Conservation (phyloP, 2,329 filamentous ascomycete genomes). For the Setomelanomma holmii region DNA sequence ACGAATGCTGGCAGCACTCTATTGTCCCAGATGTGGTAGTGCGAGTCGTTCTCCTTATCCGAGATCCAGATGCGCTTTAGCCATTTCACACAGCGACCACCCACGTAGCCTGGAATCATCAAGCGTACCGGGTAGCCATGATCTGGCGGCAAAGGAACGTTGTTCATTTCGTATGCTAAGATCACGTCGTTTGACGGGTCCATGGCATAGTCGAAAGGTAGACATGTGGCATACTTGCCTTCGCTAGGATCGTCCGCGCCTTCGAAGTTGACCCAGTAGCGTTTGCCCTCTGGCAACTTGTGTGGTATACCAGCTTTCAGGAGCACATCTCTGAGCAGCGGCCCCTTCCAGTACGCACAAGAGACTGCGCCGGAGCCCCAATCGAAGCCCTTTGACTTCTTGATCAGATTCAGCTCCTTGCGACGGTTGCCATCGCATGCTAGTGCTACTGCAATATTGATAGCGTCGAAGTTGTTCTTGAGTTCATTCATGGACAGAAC, state of each 20-base stretch:
- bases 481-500: conserved; percentile 55
- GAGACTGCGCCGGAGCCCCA: conserved; percentile 63
- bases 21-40: conserved; percentile 64
- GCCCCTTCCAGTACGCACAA: conserved; percentile 52
- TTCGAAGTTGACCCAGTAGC: conserved; percentile 58
- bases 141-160: conserved; percentile 49
- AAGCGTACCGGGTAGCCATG: conserved; percentile 59
- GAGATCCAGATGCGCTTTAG: conserved; percentile 60
- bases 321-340: conserved; percentile 57
- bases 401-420: conserved; percentile 61
- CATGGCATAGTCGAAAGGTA: conserved; percentile 40
- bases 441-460: conserved; percentile 61
- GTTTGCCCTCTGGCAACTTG: conserved; percentile 22
- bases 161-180: conserved; percentile 53
- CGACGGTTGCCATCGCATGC: conserved; percentile 65
- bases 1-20: conserved; percentile 61
- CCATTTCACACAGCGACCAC: conserved; percentile 62
- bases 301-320: conserved; percentile 48
- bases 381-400: conserved; percentile 60
- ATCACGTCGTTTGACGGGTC: conserved; percentile 17
- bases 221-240: conserved; percentile 61
- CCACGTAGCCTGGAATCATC: conserved; percentile 58
- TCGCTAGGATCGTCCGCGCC: conserved; percentile 57
- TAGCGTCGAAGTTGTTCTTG: conserved; percentile 53
- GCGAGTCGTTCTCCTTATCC: conserved; percentile 56